Evolutionary conservation across 805 yeast genomes (phyloP).

Genomic region (Sporopachydermia quercuum): DNA sequence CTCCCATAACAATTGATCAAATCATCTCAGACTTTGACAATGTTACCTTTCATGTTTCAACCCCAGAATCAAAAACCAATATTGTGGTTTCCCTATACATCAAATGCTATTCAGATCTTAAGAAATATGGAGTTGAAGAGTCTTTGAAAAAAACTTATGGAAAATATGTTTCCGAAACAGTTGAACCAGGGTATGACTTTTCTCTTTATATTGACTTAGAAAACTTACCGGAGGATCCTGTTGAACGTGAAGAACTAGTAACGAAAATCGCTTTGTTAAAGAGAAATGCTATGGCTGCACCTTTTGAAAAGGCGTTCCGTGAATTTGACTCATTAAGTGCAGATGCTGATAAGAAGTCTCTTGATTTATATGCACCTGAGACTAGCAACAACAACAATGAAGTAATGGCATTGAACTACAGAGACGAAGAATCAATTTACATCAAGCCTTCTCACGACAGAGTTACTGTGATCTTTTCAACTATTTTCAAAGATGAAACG

Average conservation of each 20-base stretch:
- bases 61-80: conserved; percentile 59
- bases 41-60: conserved; percentile 85
- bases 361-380: conserved; percentile 25
- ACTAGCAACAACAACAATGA: conserved; percentile 31
- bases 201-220: conserved; percentile 55
- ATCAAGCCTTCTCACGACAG: conserved; percentile 89
- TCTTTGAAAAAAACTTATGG: conserved; percentile 32
- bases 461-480: conserved; percentile 91
- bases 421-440: conserved; percentile 87
- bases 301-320: conserved; percentile 74
- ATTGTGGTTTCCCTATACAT: conserved; percentile 55
- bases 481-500: conserved; percentile 91
- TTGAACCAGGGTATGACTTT: conserved; percentile 74
- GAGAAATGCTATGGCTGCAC: conserved; percentile 82
- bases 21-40: conserved; percentile 90
- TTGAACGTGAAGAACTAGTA: conserved; percentile 38
- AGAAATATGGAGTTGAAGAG: conserved; percentile 37
- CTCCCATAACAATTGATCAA: conserved; percentile 53
- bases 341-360: conserved; percentile 20
- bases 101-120: conserved; percentile 65
- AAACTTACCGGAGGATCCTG: conserved; percentile 22
- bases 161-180: conserved; percentile 29
- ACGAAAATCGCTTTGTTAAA: conserved; percentile 60
- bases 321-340: conserved; percentile 57
- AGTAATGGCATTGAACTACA: conserved; percentile 61